A percentile compares a stretch with the other conserved stretches of the same genome.
phyloP scores from a whole-genome alignment of 1,139 yeast species.

The Magnusiomyces ingens region DNA sequence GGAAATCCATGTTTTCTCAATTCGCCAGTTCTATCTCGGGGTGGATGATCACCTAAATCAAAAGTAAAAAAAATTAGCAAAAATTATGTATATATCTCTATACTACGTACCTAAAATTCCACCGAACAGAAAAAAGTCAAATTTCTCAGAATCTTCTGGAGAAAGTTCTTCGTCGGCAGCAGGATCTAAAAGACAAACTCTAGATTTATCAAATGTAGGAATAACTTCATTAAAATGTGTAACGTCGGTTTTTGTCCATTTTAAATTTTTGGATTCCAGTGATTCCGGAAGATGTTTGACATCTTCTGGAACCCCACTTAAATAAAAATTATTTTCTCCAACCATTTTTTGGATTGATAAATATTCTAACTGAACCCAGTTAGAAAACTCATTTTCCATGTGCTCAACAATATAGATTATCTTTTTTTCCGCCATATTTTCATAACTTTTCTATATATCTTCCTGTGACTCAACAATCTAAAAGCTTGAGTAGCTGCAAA shows the following conservation, averaged over 20 bases:
- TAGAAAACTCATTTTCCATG: conserved; percentile 95
- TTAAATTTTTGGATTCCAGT: conserved; percentile 57
- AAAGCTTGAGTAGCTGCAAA: too few relatives aligned
- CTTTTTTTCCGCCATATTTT: conserved; percentile 37
- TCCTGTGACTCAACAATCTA: too few relatives aligned
- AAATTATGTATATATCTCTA: too few relatives aligned
- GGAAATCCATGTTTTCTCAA: conserved; percentile 73
- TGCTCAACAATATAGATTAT: conserved; percentile 84
- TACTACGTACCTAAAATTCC: conserved; percentile 52
- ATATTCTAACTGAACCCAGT: conserved; percentile 90
- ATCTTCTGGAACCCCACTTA: conserved; percentile 67
- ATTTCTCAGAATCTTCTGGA: conserved; percentile 58
- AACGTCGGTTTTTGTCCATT: conserved; percentile 77
- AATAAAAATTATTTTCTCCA: conserved; percentile 64
- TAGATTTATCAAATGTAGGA: conserved; percentile 41
- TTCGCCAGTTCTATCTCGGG: conserved; percentile 90
- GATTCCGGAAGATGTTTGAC: conserved; percentile 59
- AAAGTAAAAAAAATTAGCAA: too few relatives aligned
- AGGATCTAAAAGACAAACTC: conserved; percentile 84
- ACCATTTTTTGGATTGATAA: conserved; percentile 74
- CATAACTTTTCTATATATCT: too few relatives aligned
- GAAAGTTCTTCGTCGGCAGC: conserved; percentile 66
- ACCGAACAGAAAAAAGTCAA: conserved; percentile 89
- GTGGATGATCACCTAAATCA: conserved; percentile 77
- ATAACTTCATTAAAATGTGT: conserved; percentile 38